Conservation (phyloP, 78 protist species). For the Monosiga brevicollis region DNA sequence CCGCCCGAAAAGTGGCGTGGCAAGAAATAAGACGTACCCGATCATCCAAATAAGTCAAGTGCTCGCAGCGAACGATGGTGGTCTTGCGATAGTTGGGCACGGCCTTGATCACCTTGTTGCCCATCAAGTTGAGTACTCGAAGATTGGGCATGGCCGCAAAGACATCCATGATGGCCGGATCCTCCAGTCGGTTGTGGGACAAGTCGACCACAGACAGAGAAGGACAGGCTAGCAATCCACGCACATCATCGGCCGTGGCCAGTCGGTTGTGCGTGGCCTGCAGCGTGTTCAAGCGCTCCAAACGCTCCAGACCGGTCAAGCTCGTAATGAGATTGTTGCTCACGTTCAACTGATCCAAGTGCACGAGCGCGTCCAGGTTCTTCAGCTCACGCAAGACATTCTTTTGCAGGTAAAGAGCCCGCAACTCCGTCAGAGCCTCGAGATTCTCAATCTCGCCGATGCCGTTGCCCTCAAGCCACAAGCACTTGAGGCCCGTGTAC, state of each 20-base stretch:
- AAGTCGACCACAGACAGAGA: conserved; percentile 27
- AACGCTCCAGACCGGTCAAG: conserved; percentile 10
- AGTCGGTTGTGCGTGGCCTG: conserved; percentile 46
- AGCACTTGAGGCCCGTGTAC: conserved; percentile 43
- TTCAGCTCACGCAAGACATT: conserved; percentile 21
- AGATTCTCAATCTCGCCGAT: conserved; percentile 39
- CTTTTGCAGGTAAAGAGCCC: conserved; percentile 34
- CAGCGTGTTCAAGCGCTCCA: conserved; percentile 22
- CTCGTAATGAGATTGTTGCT: conserved; percentile 27
- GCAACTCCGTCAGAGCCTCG: not conserved
- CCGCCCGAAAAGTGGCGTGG: conserved; percentile 19
- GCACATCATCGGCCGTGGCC: not conserved
- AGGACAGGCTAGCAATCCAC: not conserved
- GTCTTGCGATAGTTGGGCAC: conserved; percentile 48
- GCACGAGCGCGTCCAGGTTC: not conserved
- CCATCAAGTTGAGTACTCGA: conserved; percentile 4
- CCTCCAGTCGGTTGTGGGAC: conserved; percentile 46
- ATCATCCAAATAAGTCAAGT: conserved; percentile 64
- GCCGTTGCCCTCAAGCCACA: conserved; percentile 76
- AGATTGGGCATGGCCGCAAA: conserved; percentile 29
- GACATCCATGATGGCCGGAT: conserved; percentile 39
- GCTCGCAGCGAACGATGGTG: not conserved
- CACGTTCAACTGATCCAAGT: conserved; percentile 36
- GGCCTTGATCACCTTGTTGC: conserved; percentile 35
- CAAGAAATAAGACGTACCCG: not conserved